phyloP scores from a whole-genome alignment of 2,329 filamentous ascomycete genomes.

The Ramichloridium luteum region DNA sequence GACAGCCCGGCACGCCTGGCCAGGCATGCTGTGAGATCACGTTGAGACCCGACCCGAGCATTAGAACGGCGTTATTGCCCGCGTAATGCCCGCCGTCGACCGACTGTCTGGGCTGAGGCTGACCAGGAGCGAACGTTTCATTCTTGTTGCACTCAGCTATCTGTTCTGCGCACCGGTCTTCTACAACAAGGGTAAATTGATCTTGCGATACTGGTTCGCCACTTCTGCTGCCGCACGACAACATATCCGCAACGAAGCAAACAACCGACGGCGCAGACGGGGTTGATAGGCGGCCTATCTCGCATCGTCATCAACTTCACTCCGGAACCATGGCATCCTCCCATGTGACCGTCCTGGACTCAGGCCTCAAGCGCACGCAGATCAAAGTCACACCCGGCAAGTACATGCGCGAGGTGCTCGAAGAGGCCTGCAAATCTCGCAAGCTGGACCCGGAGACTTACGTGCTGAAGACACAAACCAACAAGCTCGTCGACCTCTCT shows the following conservation, averaged over 20 bases:
- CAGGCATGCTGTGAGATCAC: too few relatives aligned
- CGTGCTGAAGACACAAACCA: slow-evolving; percentile 75
- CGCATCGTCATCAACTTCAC: background rate
- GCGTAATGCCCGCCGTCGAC: slow-evolving; percentile 7
- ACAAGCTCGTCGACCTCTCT: slow-evolving; percentile 76
- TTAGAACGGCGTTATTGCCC: too few relatives aligned
- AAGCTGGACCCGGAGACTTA: slow-evolving; percentile 60
- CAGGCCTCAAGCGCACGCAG: slow-evolving; percentile 61
- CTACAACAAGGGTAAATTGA: slow-evolving; percentile 14
- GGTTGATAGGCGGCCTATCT: slow-evolving; percentile 3
- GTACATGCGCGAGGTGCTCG: slow-evolving; percentile 70
- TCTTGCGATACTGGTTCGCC: slow-evolving; percentile 15
- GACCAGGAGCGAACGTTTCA: slow-evolving; percentile 23
- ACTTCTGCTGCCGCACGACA: slow-evolving; percentile 10
- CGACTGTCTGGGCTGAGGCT: slow-evolving; percentile 22
- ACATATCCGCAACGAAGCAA: slow-evolving; percentile 12
- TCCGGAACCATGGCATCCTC: slow-evolving; percentile 60
- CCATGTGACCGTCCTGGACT: slow-evolving; percentile 68
- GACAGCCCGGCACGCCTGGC: too few relatives aligned
- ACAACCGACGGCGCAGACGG: slow-evolving; percentile 5
- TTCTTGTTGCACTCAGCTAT: slow-evolving; percentile 24
- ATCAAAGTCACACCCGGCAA: slow-evolving; percentile 76
- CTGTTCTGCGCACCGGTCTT: slow-evolving; percentile 22
- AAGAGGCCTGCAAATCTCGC: slow-evolving; percentile 78
- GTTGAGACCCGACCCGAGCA: background rate